Evolutionary conservation across 2,329 filamentous ascomycete species (phyloP), one percentile per base, ranked within the genome.

Genomic region (Arthrobotrys sinensis): DNA sequence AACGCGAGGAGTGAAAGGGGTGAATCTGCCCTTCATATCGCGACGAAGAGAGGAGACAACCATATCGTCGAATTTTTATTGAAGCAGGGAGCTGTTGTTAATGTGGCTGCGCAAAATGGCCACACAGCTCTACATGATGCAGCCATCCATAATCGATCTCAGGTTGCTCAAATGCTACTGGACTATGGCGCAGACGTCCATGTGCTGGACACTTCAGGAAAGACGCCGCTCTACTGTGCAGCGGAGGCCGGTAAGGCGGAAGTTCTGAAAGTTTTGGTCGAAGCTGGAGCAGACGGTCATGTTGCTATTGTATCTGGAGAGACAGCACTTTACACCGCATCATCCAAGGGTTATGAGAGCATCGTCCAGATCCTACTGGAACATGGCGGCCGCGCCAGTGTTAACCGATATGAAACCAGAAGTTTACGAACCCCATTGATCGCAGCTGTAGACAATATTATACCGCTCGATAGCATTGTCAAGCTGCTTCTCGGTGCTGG

Each of bases 401-500:
- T 72, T 10, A 65, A 72, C 12, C 43, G 14, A 14, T 43, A n/a
- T 7, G 63, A 62, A 28, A 19, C 53, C 1, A 64, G 32, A 24
- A 38, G 55, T 4, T 24, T 46, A n/a, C 38, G 43, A 14, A 72
- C 68, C 4, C 68, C 68, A 1, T 16, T 72, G 8, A 63, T 71
- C n/a, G 67, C 57, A 0, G 67, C 46, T 3, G 38, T 60, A 10
- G 48, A 57, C n/a, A 57, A 46, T n/a, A 14, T n/a, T 10, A 11
- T n/a, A 10, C 34, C 63, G 7, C 10, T 52, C 21, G 19, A 36
- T 36, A n/a, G 50, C 14, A 67, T 75, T 14, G 43, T 75, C 10
- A 60, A 67, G 43, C 40, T 67, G 34, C 53, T 75, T n/a, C 50
- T 75, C 24, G 70, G 34, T n/a, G 63, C 62, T 1, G 70, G 70